Percentiles rank a stretch among this genome's conserved stretches.
These are phyloP conservation scores for Coemansia furcata DNA, from an alignment of 192 early-diverging fungal species.

Conservation along the genomic window DNA sequence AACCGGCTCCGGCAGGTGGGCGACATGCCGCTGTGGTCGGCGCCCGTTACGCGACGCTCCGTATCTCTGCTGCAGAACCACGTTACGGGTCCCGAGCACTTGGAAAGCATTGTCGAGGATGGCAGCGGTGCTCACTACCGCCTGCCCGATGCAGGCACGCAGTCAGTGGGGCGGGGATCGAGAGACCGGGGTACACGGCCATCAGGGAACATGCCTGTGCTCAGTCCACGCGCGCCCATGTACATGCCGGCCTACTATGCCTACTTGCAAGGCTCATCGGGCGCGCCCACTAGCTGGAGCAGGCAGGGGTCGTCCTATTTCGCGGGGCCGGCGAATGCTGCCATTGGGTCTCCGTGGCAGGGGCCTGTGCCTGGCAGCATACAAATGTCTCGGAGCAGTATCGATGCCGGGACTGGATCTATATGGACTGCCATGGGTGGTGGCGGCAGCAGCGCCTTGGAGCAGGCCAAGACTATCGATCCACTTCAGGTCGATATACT, in stretches of 20 bases:
- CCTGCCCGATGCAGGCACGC: not conserved
- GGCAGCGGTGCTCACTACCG: conserved; percentile 7
- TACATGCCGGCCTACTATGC: conserved; percentile 32
- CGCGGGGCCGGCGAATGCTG: conserved; percentile 1
- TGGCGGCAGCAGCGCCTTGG: not conserved
- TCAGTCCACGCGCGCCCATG: conserved; percentile 18
- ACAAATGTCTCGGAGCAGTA: conserved; percentile 30
- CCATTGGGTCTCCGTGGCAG: conserved; percentile 19
- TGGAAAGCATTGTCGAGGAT: conserved; percentile 50
- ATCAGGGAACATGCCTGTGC: not conserved
- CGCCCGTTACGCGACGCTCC: conserved; percentile 38
- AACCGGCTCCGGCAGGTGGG: conserved; percentile 22
- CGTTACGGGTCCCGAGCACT: conserved; percentile 13
- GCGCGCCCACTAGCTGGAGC: conserved; percentile 19
- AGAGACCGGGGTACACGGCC: conserved; percentile 10
- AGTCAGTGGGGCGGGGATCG: not conserved
- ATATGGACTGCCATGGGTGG: not conserved
- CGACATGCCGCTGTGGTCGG: conserved; percentile 29
- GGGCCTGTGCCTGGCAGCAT: not conserved
- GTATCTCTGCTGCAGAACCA: conserved; percentile 38
- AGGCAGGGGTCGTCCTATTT: conserved; percentile 39
- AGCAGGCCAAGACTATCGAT: conserved; percentile 1
- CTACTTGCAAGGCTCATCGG: conserved; percentile 12
- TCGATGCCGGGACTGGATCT: conserved; percentile 12
- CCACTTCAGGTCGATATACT: conserved; percentile 38